A percentile compares a stretch with the other conserved stretches of the same genome.
phyloP scores from a whole-genome alignment of 192 early-diverging fungal species.

The Mortierella alpina region DNA sequence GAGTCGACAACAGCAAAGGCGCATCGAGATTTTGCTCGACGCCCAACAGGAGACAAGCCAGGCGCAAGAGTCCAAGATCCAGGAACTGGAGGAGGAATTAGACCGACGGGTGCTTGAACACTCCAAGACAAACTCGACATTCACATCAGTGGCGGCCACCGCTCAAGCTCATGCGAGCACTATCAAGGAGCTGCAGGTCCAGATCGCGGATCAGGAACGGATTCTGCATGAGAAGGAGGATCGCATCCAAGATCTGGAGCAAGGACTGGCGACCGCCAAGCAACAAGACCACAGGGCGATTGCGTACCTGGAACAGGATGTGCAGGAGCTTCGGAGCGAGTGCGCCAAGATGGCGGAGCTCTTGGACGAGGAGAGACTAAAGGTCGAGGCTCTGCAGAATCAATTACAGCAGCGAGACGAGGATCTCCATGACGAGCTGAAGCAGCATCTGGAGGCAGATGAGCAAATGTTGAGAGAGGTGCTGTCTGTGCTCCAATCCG shows the following conservation, averaged over 20 bases:
- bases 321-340: conserved; percentile 18
- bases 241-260: conserved; percentile 32
- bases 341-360: conserved; percentile 6
- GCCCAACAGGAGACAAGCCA: conserved; percentile 22
- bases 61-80: conserved; percentile 21
- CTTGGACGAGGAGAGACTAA: conserved; percentile 20
- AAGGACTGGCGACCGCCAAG: conserved; percentile 28
- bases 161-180: conserved; percentile 2
- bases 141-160: conserved; percentile 2
- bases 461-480: conserved; percentile 19
- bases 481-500: not conserved
- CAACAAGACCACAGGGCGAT: conserved; percentile 36
- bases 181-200: conserved; percentile 17
- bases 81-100: conserved; percentile 27
- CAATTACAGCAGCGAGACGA: conserved; percentile 19
- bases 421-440: conserved; percentile 14
- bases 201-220: conserved; percentile 32
- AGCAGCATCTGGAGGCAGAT: conserved; percentile 6
- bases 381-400: conserved; percentile 9
- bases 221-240: conserved; percentile 39
- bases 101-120: conserved; percentile 12
- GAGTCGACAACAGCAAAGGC: conserved; percentile 8
- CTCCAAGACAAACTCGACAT: conserved; percentile 11
- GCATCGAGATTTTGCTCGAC: conserved; percentile 20
- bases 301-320: conserved; percentile 33